Conservation (phyloP, 2,329 filamentous ascomycete species). For the Neofusicoccum parvum region DNA sequence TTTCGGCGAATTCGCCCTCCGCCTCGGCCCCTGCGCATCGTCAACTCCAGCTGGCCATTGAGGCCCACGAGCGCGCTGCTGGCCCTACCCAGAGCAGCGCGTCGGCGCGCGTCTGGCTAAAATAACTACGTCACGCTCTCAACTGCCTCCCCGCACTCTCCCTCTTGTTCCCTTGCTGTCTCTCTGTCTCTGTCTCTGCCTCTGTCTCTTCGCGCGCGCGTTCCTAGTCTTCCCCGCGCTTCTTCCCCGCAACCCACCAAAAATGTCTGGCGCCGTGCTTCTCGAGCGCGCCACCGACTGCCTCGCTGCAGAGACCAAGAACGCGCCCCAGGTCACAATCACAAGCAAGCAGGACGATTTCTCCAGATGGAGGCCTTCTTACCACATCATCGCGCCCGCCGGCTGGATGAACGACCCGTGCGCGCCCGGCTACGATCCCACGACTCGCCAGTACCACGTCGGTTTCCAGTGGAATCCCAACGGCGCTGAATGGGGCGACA, state of each 20-base stretch:
- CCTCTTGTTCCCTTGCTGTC: neutral
- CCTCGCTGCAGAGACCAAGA: neutral
- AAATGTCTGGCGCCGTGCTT: slow-evolving; percentile 7
- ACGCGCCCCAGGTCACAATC: neutral
- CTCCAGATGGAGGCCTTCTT: slow-evolving; percentile 25
- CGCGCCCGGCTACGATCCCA: slow-evolving; percentile 43
- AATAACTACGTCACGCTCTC: slow-evolving; percentile 8
- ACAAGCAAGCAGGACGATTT: neutral
- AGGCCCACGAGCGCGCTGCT: neutral
- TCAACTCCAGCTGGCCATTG: neutral
- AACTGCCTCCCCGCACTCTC: neutral
- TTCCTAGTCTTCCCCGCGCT: too few relatives aligned
- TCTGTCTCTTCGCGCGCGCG: too few relatives aligned
- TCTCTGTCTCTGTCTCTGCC: neutral
- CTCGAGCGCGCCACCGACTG: slow-evolving; percentile 5
- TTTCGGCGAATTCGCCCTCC: neutral
- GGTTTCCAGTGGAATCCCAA: slow-evolving; percentile 49
- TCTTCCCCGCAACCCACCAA: too few relatives aligned
- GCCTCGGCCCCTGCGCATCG: slow-evolving; percentile 14
- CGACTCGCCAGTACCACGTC: slow-evolving; percentile 44
- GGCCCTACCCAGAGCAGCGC: neutral
- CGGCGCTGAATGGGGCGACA: slow-evolving; percentile 46
- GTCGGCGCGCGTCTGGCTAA: slow-evolving; percentile 9
- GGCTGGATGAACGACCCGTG: slow-evolving; percentile 52
- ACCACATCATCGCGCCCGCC: slow-evolving; percentile 40